phyloP scores from a whole-genome alignment of 106 monocot genomes.

The Dioscorea dumetorum region DNA sequence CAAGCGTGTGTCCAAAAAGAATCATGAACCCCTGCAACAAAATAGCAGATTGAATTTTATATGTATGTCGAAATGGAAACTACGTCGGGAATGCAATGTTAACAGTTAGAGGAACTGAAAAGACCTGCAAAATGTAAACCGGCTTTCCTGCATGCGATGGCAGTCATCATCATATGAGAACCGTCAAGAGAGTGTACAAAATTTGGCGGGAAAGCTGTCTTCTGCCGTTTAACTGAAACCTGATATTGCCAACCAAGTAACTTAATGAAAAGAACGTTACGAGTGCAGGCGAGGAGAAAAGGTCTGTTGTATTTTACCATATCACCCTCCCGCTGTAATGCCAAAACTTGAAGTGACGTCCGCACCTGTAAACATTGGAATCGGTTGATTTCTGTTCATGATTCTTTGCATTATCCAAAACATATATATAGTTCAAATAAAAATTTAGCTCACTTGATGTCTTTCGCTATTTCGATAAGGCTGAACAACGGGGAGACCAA shows the following conservation, averaged over 20 bases:
- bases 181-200: conserved; percentile 98
- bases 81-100: no score
- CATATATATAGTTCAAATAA: no score
- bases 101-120: background rate
- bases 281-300: no score
- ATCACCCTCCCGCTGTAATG: conserved; percentile 54
- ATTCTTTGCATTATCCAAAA: no score
- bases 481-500: conserved; percentile 69
- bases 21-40: conserved; percentile 77
- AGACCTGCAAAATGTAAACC: conserved; percentile 81
- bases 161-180: conserved; percentile 99
- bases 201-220: conserved; percentile 91
- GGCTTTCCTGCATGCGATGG: conserved; percentile 67
- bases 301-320: conserved; percentile 19
- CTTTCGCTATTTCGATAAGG: conserved; percentile 68
- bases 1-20: conserved; percentile 94
- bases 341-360: conserved; percentile 69
- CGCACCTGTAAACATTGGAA: conserved; percentile 44
- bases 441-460: conserved; percentile 49
- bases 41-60: background rate
- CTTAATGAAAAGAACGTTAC: no score
- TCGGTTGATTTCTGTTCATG: no score
- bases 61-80: no score
- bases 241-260: background rate
- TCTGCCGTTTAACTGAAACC: conserved; percentile 76